These are phyloP conservation scores for Claviceps sp. DNA, from an alignment of 2,329 filamentous ascomycete species.

Conservation along the genomic window DNA sequence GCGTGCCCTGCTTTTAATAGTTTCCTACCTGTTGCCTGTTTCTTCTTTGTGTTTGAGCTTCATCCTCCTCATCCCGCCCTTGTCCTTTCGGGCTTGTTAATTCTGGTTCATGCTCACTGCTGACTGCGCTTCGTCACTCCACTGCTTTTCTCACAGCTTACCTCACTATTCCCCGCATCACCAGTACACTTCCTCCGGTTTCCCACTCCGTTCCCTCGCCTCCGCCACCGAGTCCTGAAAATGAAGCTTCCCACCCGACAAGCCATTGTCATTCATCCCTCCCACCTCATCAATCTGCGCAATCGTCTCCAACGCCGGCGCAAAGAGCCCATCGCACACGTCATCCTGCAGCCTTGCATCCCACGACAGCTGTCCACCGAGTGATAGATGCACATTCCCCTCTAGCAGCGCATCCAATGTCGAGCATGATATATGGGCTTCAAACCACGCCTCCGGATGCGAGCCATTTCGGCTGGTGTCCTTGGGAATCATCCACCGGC, in stretches of 20 bases:
- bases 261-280: constrained; percentile 14
- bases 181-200: constrained; percentile 2
- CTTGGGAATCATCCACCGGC: constrained; percentile 2
- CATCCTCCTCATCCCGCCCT: no score
- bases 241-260: background rate
- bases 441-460: constrained; percentile 12
- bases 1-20: no score
- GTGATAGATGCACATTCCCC: constrained; percentile 14
- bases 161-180: background rate
- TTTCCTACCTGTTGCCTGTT: no score
- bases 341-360: constrained; percentile 10
- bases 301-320: constrained; percentile 17
- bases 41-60: no score
- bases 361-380: constrained; percentile 16
- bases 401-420: constrained; percentile 9
- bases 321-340: constrained; percentile 14
- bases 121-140: background rate
- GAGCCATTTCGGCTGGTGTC: background rate
- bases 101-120: background rate
- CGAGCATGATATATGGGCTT: constrained; percentile 15
- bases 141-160: background rate
- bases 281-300: constrained; percentile 20
- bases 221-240: constrained; percentile 1
- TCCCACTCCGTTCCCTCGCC: background rate
- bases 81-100: no score